A percentile compares a stretch with the other conserved stretches of the same genome.
Evolutionary conservation across 345 rosid genomes (phyloP).

Genomic region (Eucalyptus marginata): DNA sequence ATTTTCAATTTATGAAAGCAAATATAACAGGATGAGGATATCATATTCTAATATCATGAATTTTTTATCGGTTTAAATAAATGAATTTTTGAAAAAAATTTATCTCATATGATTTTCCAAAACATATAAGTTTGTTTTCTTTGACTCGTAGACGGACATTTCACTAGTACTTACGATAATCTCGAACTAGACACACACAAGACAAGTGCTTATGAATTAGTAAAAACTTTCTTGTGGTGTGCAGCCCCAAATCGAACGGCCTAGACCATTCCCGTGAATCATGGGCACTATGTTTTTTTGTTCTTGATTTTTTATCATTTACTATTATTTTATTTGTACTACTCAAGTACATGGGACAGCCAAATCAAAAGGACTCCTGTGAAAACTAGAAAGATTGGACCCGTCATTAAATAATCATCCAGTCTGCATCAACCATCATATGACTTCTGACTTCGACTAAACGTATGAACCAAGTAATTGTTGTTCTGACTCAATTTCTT

Average conservation of each 20-base stretch:
- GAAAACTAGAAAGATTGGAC: not conserved
- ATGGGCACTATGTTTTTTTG: not conserved
- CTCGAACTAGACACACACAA: too few relatives aligned
- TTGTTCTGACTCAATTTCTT: not conserved
- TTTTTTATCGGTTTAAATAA: not conserved
- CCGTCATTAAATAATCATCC: not conserved
- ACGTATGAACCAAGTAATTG: not conserved
- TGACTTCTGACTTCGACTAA: not conserved
- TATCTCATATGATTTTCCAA: not conserved
- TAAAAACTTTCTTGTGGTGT: not conserved
- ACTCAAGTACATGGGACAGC: not conserved
- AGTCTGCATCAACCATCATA: not conserved
- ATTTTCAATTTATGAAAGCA: not conserved
- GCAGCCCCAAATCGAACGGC: not conserved
- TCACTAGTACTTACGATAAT: too few relatives aligned
- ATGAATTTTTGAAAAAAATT: too few relatives aligned
- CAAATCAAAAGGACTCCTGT: not conserved
- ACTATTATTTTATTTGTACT: not conserved
- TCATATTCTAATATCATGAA: too few relatives aligned
- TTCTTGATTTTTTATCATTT: too few relatives aligned
- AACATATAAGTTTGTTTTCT: not conserved
- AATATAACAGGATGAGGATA: not conserved
- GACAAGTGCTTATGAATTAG: not conserved
- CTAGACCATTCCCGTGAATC: not conserved
- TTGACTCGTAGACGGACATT: not conserved